These are phyloP conservation scores for Fraxinus paxiana DNA, from an alignment of 305 asterid species.

Conservation along the genomic window DNA sequence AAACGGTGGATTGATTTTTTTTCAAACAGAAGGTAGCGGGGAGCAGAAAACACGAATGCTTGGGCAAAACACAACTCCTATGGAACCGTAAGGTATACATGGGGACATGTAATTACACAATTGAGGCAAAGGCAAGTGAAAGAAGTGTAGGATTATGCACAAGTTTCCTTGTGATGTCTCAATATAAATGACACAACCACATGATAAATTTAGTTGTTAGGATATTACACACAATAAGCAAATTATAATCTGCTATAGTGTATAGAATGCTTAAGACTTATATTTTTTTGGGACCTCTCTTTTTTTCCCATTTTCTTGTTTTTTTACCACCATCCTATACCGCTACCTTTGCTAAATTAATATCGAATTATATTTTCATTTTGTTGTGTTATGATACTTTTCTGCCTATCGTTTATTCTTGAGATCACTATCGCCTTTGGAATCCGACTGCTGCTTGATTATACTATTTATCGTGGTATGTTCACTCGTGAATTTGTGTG, in stretches of 20 bases:
- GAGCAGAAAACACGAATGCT: constrained; percentile 25
- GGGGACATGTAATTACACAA: constrained; percentile 61
- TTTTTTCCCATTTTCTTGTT: neutral
- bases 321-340: neutral
- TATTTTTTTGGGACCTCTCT: neutral
- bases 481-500: neutral
- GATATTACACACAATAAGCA: constrained; percentile 35
- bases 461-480: neutral
- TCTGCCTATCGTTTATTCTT: neutral
- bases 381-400: neutral
- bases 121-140: constrained; percentile 34
- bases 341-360: neutral
- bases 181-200: constrained; percentile 37
- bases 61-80: constrained; percentile 29
- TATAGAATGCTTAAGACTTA: constrained; percentile 20
- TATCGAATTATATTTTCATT: neutral
- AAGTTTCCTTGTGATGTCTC: constrained; percentile 39
- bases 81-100: constrained; percentile 81
- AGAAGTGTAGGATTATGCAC: constrained; percentile 35
- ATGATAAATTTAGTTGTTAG: constrained; percentile 41
- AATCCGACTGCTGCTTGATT: neutral
- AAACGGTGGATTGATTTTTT: constrained; percentile 31
- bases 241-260: constrained; percentile 25
- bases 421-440: neutral
- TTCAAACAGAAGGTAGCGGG: constrained; percentile 25